Base-by-base conservation (phyloP, 176 grass and related monocot species). In the Hsuehochloa calcarea region DNA sequence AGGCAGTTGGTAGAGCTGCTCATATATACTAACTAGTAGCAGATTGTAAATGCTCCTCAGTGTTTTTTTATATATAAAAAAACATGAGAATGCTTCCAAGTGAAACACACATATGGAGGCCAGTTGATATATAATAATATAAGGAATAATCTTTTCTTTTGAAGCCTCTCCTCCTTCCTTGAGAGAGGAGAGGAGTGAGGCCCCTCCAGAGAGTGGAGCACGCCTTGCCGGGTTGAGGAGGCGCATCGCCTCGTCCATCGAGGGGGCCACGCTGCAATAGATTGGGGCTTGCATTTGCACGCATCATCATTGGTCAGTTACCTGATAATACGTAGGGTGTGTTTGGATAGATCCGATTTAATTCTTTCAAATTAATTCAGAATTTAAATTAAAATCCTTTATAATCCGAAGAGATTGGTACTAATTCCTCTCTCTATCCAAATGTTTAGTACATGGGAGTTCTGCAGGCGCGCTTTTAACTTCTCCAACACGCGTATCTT, bases 141-240 rank as follows among this genome's bases (percentile, higher is more conserved):
- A 47, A 56, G 64, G 4, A n/a, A 58, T 0, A 58, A 58, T n/a
- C 7, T 58, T n/a, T 77, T 26, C 31, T 16, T 23, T 56, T 25
- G 65, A 78, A 37, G 52, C 52, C 4, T 45, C 34, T 55, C 12
- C 19, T 49, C 79, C 77, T 19, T 3, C 1, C n/a, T n/a, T n/a
- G 10, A 31, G 25, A 20, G 10, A 34, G 44, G 10, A 68, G 54
- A 37, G 27, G 66, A 43, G 27, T 0, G 66, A 23, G 71, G 20
- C 5, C 9, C 66, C n/a, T n/a, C 40, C 49, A 5, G 10, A 60
- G 4, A 60, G 52, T 64, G 82, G 54, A 82, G 82, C 77, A 89
- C 82, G 52, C 77, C 64, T 78, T 86, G 88, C 65, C 84, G 56
- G 88, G 45, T 44, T 58, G 65, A 47, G 65, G 72, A 72, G 78